phyloP scores from a whole-genome alignment of 192 early-diverging fungal genomes.

The Lobosporangium transversale region DNA sequence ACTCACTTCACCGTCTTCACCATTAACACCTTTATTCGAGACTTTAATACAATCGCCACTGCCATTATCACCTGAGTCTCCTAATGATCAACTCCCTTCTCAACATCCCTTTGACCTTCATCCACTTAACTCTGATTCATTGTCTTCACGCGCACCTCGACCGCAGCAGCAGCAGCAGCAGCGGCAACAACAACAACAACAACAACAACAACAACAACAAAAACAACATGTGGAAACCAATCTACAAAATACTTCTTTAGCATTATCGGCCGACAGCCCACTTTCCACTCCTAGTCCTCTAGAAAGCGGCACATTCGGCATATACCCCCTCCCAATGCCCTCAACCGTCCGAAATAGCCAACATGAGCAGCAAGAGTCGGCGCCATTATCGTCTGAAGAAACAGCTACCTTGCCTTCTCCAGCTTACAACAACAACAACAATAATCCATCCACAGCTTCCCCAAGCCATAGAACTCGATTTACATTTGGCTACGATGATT shows the following conservation, averaged over 20 bases:
- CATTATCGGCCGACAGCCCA: background rate
- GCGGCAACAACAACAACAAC: background rate
- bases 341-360: background rate
- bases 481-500: slow-evolving; percentile 35
- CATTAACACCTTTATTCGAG: slow-evolving; percentile 9
- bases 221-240: too few species aligned
- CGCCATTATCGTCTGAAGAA: background rate
- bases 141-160: background rate
- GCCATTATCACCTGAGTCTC: background rate
- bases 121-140: background rate
- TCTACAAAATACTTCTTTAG: too few species aligned
- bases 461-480: slow-evolving; percentile 21
- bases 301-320: slow-evolving; percentile 24
- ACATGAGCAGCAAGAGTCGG: background rate
- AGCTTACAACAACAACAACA: background rate
- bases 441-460: background rate
- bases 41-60: background rate
- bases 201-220: slow-evolving; percentile 10
- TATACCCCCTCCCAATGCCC: background rate
- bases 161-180: background rate
- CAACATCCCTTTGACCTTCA: slow-evolving; percentile 1
- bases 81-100: slow-evolving; percentile 4
- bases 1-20: slow-evolving; percentile 5
- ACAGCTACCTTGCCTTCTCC: background rate
- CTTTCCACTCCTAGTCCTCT: too few species aligned